These are phyloP conservation scores for Saccharomyces hybrid DNA, from an alignment of 1,139 yeast genomes.

Conservation along the genomic window DNA sequence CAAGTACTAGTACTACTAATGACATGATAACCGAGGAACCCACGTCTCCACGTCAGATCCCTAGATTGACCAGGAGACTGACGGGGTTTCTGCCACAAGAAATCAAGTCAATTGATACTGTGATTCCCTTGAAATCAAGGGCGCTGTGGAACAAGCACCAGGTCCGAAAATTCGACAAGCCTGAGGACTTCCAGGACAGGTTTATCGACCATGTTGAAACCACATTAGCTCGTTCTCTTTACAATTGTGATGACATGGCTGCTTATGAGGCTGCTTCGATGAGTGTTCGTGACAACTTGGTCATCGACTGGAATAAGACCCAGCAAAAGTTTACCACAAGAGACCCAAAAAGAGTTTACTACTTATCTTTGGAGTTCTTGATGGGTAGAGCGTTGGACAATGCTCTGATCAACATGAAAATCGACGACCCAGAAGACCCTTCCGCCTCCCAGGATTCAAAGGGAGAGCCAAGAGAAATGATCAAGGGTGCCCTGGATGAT, in stretches of 20 bases:
- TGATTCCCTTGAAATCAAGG: conserved; percentile 73
- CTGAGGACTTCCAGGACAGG: conserved; percentile 55
- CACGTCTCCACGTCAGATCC: conserved; percentile 23
- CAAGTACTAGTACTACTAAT: conserved; percentile 19
- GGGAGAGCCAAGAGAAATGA: conserved; percentile 38
- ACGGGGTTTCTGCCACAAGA: conserved; percentile 91
- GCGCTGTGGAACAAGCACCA: conserved; percentile 67
- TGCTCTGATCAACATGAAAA: conserved; percentile 72
- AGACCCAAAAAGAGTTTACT: conserved; percentile 83
- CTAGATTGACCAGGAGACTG: conserved; percentile 55
- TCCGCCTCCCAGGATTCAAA: conserved; percentile 15
- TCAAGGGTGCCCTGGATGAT: conserved; percentile 53
- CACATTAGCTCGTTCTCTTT: conserved; percentile 78
- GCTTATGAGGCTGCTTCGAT: conserved; percentile 87
- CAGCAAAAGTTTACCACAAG: conserved; percentile 81
- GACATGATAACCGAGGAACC: conserved; percentile 30
- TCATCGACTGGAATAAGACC: conserved; percentile 87
- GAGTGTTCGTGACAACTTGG: conserved; percentile 70
- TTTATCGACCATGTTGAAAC: conserved; percentile 87
- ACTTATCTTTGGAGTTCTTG: conserved; percentile 77
- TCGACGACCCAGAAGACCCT: conserved; percentile 7
- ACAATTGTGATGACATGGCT: conserved; percentile 86
- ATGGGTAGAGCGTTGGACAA: conserved; percentile 97
- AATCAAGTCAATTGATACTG: conserved; percentile 71
- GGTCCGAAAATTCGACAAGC: conserved; percentile 42